Conservation (phyloP, 1,284 basidiomycete species). For the Apiotrichum brassicae region DNA sequence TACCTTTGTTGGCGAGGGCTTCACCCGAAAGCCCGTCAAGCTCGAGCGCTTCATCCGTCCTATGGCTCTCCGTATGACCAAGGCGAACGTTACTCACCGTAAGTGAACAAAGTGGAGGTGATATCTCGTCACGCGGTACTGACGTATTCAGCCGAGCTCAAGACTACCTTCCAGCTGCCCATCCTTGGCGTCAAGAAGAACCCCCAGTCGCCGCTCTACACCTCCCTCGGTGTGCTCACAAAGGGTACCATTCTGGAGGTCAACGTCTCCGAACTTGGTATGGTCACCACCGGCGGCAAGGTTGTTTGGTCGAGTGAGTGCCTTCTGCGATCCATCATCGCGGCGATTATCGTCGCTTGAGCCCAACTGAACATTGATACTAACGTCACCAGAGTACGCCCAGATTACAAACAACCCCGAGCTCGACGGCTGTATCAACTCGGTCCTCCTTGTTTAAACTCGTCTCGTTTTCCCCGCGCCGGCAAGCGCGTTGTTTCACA, state of each 20-base stretch:
- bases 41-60: conserved; percentile 97
- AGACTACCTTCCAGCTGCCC: conserved; percentile 97
- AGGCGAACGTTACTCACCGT: conserved; percentile 99
- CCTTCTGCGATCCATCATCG: no score
- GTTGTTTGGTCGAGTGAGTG: conserved; percentile 57
- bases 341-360: no score
- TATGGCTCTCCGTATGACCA: conserved; percentile 95
- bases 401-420: conserved; percentile 96
- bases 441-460: conserved; percentile 58
- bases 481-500: not conserved
- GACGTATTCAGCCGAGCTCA: conserved; percentile 72
- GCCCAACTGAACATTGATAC: no score
- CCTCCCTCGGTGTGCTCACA: conserved; percentile 81
- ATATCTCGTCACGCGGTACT: not conserved
- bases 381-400: conserved; percentile 67
- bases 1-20: conserved; percentile 96
- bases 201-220: conserved; percentile 97
- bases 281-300: conserved; percentile 99
- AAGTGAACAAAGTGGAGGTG: conserved; percentile 41
- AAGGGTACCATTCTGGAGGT: conserved; percentile 99
- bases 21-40: conserved; percentile 97
- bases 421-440: conserved; percentile 94
- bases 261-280: conserved; percentile 92
- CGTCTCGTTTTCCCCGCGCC: not conserved
- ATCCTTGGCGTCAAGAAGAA: conserved; percentile 99